Conservation (phyloP, 352 stramenopile species). For the Albugo candida region DNA sequence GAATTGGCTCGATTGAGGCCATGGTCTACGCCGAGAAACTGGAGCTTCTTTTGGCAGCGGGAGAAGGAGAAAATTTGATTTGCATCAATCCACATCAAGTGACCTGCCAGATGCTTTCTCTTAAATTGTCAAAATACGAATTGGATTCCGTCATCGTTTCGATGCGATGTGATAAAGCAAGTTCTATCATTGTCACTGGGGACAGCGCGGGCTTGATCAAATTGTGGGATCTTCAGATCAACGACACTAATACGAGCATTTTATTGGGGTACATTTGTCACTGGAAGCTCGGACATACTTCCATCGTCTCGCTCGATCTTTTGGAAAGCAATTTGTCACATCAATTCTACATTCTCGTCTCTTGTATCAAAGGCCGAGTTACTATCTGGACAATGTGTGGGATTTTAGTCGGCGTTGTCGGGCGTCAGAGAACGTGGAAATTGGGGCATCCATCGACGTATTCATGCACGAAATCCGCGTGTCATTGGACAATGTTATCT, state of each 20-base stretch:
- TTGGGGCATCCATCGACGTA: constrained; percentile 35
- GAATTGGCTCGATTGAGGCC: constrained; percentile 32
- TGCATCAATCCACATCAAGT: constrained; percentile 29
- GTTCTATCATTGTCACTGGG: constrained; percentile 34
- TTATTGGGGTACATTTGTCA: constrained; percentile 32
- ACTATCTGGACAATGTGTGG: constrained; percentile 57
- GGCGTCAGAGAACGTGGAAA: constrained; percentile 36
- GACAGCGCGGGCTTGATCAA: constrained; percentile 35
- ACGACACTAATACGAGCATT: constrained; percentile 29
- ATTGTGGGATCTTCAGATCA: constrained; percentile 40
- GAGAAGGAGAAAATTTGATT: constrained; percentile 34
- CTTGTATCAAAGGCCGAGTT: constrained; percentile 39
- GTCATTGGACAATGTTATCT: background rate
- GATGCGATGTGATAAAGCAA: constrained; percentile 29
- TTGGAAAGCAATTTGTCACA: constrained; percentile 35
- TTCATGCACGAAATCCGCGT: constrained; percentile 1
- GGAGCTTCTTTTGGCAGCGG: constrained; percentile 44
- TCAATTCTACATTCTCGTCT: constrained; percentile 42
- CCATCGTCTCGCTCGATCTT: constrained; percentile 30
- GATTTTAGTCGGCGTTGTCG: constrained; percentile 42
- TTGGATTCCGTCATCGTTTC: constrained; percentile 29
- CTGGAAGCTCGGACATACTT: constrained; percentile 17
- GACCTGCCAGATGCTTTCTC: background rate
- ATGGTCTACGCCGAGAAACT: constrained; percentile 53
- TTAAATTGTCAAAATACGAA: constrained; percentile 1